These are phyloP conservation scores for Aquilaria sinensis DNA, from an alignment of 345 rosid species.

Conservation along the genomic window DNA sequence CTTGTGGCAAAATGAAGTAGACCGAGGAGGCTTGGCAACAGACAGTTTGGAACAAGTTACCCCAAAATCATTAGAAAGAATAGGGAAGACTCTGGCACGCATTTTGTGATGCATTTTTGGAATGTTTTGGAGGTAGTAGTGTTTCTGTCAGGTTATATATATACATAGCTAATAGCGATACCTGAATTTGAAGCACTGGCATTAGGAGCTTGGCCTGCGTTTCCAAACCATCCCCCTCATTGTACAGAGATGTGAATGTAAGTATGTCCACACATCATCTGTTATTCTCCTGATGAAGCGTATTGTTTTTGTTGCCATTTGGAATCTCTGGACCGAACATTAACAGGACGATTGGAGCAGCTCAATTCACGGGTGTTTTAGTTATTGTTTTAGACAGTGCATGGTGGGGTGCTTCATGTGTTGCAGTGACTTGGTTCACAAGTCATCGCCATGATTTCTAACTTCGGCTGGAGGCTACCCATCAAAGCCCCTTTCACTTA, in stretches of 20 bases:
- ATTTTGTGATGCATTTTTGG: conserved; percentile 26
- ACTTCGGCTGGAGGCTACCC: too few relatives aligned
- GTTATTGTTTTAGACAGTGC: too few relatives aligned
- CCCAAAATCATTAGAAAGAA: neutral
- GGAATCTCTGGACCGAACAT: too few relatives aligned
- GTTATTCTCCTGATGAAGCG: conserved; percentile 5
- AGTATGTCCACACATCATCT: conserved; percentile 13
- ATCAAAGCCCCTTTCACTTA: too few relatives aligned
- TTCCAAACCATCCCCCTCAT: neutral
- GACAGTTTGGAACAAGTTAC: conserved; percentile 3
- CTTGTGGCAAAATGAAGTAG: neutral
- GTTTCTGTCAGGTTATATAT: conserved; percentile 3
- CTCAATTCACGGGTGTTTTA: too few relatives aligned
- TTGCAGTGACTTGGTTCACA: too few relatives aligned
- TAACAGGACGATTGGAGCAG: too few relatives aligned
- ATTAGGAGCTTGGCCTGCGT: conserved; percentile 3
- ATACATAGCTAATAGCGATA: conserved; percentile 8
- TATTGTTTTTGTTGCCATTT: neutral
- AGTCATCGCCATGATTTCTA: too few relatives aligned
- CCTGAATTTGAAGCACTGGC: neutral
- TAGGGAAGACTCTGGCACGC: neutral
- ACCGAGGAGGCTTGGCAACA: neutral
- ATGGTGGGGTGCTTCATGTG: too few relatives aligned
- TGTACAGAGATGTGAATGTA: conserved; percentile 29
- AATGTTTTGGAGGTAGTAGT: conserved; percentile 12